Evolutionary conservation across 148 eudicot genomes (phyloP).

Genomic region (Silene conica): DNA sequence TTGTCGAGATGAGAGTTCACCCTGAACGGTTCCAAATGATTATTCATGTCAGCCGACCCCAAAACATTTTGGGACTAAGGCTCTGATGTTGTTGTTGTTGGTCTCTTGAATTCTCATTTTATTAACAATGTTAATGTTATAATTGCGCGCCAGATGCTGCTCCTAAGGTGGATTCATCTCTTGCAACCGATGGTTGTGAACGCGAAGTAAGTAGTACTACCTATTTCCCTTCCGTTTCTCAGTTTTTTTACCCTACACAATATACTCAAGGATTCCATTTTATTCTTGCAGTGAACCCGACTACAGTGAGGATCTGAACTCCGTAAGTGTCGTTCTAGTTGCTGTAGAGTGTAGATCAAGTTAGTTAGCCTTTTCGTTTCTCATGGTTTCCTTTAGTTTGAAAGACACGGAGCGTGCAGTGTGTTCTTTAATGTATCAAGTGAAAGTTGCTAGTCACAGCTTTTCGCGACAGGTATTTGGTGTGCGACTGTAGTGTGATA

Average conservation of each 20-base stretch:
- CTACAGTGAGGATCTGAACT: slow-evolving; percentile 2
- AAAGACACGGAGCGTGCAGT: not conserved
- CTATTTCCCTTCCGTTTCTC: not conserved
- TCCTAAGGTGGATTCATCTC: slow-evolving; percentile 27
- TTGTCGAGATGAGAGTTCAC: too few relatives aligned
- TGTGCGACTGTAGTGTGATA: not conserved
- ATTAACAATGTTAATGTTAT: not conserved
- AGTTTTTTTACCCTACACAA: not conserved
- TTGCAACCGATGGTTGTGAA: slow-evolving; percentile 24
- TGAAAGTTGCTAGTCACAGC: not conserved
- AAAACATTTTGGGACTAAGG: too few relatives aligned
- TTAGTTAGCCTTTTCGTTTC: not conserved
- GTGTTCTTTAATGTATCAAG: slow-evolving; percentile 1
- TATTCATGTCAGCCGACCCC: too few relatives aligned
- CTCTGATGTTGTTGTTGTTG: too few relatives aligned
- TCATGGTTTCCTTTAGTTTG: slow-evolving; percentile 5
- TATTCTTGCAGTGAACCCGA: slow-evolving; percentile 24
- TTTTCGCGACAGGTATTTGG: not conserved
- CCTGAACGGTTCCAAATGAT: too few relatives aligned
- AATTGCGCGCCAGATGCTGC: slow-evolving; percentile 13
- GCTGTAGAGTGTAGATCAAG: slow-evolving; percentile 5
- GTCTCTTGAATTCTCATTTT: not conserved
- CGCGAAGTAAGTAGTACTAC: slow-evolving; percentile 20
- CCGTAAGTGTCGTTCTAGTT: not conserved
- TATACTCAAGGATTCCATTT: not conserved